phyloP scores from a whole-genome alignment of 2,329 filamentous ascomycete genomes.

The Rhynchosporium graminicola region DNA sequence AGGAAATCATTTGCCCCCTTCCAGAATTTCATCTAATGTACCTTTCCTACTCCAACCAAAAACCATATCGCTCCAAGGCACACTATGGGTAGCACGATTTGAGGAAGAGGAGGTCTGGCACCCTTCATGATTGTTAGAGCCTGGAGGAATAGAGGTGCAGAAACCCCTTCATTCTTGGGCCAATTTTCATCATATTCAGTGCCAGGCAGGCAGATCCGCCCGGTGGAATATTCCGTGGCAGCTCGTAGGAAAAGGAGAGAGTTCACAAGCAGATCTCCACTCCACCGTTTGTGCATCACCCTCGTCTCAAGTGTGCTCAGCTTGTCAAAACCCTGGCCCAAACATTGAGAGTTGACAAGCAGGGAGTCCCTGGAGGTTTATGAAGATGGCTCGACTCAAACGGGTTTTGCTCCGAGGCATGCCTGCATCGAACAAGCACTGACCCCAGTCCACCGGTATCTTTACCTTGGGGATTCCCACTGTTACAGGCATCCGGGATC shows the following conservation, averaged over 20 bases:
- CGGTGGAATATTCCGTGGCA: constrained; percentile 22
- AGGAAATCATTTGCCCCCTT: constrained; percentile 31
- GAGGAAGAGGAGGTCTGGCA: constrained; percentile 24
- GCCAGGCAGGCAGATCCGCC: constrained; percentile 27
- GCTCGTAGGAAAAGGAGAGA: constrained; percentile 18
- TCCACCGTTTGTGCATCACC: constrained; percentile 34
- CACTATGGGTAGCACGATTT: constrained; percentile 23
- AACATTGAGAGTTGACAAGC: constrained; percentile 38
- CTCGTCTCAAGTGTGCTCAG: constrained; percentile 40
- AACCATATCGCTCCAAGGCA: too few relatives aligned
- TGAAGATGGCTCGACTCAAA: constrained; percentile 35
- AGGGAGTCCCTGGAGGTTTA: constrained; percentile 36
- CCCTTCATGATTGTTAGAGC: constrained; percentile 12
- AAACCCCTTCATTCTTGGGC: too few relatives aligned
- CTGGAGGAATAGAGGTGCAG: background rate
- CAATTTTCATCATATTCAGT: constrained; percentile 10
- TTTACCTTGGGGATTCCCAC: constrained; percentile 30
- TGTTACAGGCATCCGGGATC: constrained; percentile 34
- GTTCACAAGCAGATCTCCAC: constrained; percentile 34
- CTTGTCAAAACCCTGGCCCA: constrained; percentile 38
- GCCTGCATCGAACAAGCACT: constrained; percentile 39
- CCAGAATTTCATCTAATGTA: constrained; percentile 34
- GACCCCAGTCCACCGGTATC: constrained; percentile 34
- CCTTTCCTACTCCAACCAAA: background rate
- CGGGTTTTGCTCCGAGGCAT: constrained; percentile 38